Base-by-base conservation (phyloP, 331 rosid genomes). In the Malus hybrid region DNA sequence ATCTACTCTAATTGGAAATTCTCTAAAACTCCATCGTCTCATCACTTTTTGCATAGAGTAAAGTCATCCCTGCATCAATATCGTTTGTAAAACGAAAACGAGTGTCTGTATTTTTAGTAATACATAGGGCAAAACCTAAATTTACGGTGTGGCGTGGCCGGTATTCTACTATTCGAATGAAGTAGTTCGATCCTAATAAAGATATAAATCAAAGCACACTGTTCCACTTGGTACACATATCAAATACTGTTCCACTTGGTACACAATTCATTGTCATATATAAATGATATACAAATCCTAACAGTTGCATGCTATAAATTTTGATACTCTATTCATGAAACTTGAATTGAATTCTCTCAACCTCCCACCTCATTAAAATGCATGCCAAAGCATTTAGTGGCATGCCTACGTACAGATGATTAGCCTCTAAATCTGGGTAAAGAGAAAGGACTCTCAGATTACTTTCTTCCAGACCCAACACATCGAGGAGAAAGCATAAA, bases 321-420 rank as follows among this genome's bases (percentile, higher is more conserved):
- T 57, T 54, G 34, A 74, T 78, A 27, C 75, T 79, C 61, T 74
- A 83, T 84, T 74, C 76, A 84, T 87, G 84, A 82, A 88, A 70
- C 70, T 71, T 42, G 91, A 85, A 86, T 85, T 87, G 76, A 86
- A 86, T 81, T 86, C 89, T 83, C 87, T 83, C 89, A 90, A 87
- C 88, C 82, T 57, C 85, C 46, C 29, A n/a, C 79, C 80, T 73
- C 87, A 76, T 85, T 85, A 83, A 90, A 85, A 83, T 83, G 87
- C 82, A 87, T 80, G 88, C 80, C 80, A 52, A 90, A 69, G 20
- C 90, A 83, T 87, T 90, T 79, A 87, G 85, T 87, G 71, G 77
- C 78, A 74, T 80, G 59, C 56, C 90, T 56, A 78, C 57, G 20
- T 16, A 1, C 4, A 16, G 57, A 73, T 76, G 74, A 81, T 90